Evolutionary conservation across 257 asterid species (phyloP), one percentile per base, ranked within the genome.

Genomic region (Solanum ossicruentum): DNA sequence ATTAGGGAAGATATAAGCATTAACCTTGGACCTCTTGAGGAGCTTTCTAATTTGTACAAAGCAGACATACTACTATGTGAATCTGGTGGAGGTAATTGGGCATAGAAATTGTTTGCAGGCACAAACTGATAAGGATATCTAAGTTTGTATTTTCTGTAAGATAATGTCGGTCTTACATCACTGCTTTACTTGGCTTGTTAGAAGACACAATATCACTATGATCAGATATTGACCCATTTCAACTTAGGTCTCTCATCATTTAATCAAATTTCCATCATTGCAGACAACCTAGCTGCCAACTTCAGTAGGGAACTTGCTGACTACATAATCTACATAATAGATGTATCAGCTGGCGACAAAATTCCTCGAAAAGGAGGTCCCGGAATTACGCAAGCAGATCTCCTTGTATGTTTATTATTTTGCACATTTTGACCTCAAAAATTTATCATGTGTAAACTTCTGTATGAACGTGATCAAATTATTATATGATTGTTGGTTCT

Each of bases 361-460:
- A 96, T 96, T 75, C 99, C 99, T 26, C 94, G 98, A 49, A 96
- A 96, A 91, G 99, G 99, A 83, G 99, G 99, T 47, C 99, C 99
- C 18, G 99, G 98, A 73, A 94, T 96, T 85, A 96, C 98, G 1
- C 98, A 96, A 84, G 99, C 99, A 84, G 99, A 96, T 87, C 98
- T 96, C 86, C 97, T 96, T 60, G 99, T 96, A 88, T 11, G 97
- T 79, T 15, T 47, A 16, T 54, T 3, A 10, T 21, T n/a, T 49
- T 63, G 8, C 45, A n/a, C 47, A 5, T 43, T 43, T 41, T 39
- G 84, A 82, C 73, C 6, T 10, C 5, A 1, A 60, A 61, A 26
- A 23, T 49, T 8, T 61, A 43, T 21, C 23, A 1, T 6, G 28
- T 43, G 39, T 61, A 61, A 57, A 61, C 13, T 66, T 21, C 39